Conservation (phyloP, 2,329 filamentous ascomycete genomes). For the Zopfia rhizophila region DNA sequence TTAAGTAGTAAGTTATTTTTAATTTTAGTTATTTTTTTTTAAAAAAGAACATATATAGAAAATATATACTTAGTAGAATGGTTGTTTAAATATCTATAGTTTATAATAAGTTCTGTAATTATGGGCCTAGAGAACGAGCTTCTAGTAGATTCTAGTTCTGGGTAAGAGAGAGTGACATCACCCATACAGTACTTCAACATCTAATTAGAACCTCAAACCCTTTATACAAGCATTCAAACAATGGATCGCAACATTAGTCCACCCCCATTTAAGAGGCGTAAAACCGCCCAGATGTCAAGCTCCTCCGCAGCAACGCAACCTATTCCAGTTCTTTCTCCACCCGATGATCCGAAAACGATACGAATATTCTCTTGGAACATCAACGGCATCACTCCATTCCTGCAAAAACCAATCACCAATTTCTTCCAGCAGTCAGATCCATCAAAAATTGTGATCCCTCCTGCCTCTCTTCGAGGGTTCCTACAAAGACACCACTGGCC, state of each 20-base stretch:
- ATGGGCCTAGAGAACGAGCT: no score
- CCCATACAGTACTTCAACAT: no score
- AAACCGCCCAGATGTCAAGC: conserved; percentile 8
- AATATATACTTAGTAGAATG: no score
- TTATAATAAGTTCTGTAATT: no score
- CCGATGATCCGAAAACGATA: conserved; percentile 28
- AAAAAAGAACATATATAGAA: no score
- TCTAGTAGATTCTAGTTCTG: no score
- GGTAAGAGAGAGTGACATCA: no score
- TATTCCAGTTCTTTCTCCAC: conserved; percentile 5
- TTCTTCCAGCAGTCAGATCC: conserved; percentile 44
- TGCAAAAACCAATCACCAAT: conserved; percentile 53
- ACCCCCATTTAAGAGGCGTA: conserved; percentile 35
- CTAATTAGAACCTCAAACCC: no score
- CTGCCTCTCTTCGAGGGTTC: conserved; percentile 53
- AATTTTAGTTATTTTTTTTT: no score
- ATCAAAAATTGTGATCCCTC: conserved; percentile 10
- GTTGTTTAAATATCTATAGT: no score
- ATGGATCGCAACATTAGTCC: conserved; percentile 40
- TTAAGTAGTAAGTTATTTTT: no score
- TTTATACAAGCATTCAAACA: no score
- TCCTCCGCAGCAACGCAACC: not conserved
- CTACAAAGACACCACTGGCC: conserved; percentile 59
- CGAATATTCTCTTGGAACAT: conserved; percentile 61
- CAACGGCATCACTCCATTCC: conserved; percentile 58